Conservation (phyloP, 495 filamentous ascomycete species). For the Lichenothelia convexa region DNA sequence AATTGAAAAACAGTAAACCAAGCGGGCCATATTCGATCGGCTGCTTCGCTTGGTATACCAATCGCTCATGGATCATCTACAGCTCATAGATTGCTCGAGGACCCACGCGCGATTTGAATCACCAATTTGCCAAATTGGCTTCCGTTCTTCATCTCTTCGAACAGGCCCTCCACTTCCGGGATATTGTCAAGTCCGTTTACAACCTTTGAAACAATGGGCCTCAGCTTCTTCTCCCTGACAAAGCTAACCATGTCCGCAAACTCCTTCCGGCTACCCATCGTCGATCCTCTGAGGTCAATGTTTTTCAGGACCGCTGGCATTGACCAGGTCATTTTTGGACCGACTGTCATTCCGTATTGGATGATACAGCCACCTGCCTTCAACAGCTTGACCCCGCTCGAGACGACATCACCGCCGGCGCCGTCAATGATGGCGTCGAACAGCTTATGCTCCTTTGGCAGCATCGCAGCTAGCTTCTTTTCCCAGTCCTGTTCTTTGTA, state of each 20-base stretch:
- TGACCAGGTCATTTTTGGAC: slow-evolving; percentile 21
- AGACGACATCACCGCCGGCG: slow-evolving; percentile 22
- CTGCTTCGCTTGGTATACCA: too few relatives aligned
- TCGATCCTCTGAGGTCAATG: slow-evolving; percentile 23
- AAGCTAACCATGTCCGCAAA: slow-evolving; percentile 27
- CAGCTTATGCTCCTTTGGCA: slow-evolving; percentile 16
- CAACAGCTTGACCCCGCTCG: slow-evolving; percentile 17
- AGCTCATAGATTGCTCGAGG: too few relatives aligned
- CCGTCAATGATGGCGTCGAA: slow-evolving; percentile 26
- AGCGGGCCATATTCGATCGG: too few relatives aligned
- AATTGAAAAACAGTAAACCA: too few relatives aligned
- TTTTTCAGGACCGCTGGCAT: slow-evolving; percentile 25
- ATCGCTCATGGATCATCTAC: too few relatives aligned
- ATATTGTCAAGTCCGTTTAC: slow-evolving; percentile 17
- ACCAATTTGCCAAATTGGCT: slow-evolving; percentile 27
- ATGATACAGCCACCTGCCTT: slow-evolving; percentile 23
- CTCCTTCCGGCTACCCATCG: slow-evolving; percentile 27
- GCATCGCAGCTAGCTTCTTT: slow-evolving; percentile 19
- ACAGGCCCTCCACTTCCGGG: slow-evolving; percentile 21
- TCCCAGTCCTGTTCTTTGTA: slow-evolving; percentile 26
- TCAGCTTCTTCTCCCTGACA: slow-evolving; percentile 18
- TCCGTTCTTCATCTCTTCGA: slow-evolving; percentile 25
- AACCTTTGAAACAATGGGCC: slow-evolving; percentile 19
- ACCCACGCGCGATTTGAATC: slow-evolving; percentile 15
- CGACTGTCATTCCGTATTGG: slow-evolving; percentile 23